Conservation (phyloP, 768 basidiomycete species). For the Rhodotorula babjevae region DNA sequence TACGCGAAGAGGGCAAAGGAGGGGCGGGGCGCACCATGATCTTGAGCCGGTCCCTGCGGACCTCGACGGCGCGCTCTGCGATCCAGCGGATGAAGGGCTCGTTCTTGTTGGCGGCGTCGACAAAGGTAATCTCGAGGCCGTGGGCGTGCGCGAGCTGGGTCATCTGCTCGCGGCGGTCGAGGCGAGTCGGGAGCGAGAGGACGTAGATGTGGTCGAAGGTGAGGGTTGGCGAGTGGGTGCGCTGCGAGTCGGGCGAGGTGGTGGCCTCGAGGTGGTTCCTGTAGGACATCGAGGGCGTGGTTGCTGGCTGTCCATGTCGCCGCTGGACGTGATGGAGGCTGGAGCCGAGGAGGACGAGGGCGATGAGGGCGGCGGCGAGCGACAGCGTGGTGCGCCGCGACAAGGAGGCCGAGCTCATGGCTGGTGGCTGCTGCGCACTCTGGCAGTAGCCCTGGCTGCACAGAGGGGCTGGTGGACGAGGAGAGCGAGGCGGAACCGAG, state of each 20-base stretch:
- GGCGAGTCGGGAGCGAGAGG: slow-evolving; percentile 39
- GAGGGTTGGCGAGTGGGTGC: slow-evolving; percentile 38
- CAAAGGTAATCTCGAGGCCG: slow-evolving; percentile 41
- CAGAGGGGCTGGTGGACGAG: no score
- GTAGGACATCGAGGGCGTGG: slow-evolving; percentile 4
- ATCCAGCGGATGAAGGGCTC: slow-evolving; percentile 42
- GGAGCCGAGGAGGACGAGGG: neutral
- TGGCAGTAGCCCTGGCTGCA: no score
- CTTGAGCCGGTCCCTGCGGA: slow-evolving; percentile 11
- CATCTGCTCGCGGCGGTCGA: slow-evolving; percentile 43
- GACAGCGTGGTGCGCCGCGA: no score
- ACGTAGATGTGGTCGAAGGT: slow-evolving; percentile 44
- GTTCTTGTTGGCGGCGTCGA: slow-evolving; percentile 42
- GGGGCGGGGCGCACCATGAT: slow-evolving; percentile 17
- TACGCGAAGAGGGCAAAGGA: neutral
- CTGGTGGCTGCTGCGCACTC: no score
- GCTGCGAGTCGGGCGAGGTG: slow-evolving; percentile 19
- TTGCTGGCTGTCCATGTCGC: no score
- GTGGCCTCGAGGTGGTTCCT: slow-evolving; percentile 32
- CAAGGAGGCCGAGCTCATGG: no score
- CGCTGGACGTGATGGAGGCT: neutral
- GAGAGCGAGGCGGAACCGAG: no score
- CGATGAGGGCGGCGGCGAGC: neutral
- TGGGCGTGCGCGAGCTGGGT: slow-evolving; percentile 39
- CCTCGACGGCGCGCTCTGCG: slow-evolving; percentile 40